Percentiles rank a stretch among this genome's conserved stretches.
Evolutionary conservation across 495 filamentous ascomycete genomes (phyloP).

Genomic region (Penicillium alfredii): DNA sequence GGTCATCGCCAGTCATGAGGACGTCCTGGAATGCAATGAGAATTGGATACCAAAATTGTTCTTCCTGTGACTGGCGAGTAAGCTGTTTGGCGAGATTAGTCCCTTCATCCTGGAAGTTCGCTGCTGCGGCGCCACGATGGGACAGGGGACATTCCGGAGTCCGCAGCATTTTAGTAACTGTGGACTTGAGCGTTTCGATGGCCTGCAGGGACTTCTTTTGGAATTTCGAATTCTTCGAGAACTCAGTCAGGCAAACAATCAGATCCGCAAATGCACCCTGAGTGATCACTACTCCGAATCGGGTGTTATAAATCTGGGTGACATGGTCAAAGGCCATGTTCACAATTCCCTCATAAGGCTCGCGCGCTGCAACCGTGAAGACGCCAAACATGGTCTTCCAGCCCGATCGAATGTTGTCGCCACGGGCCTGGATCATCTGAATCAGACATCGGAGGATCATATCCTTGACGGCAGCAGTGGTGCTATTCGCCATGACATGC

Average conservation of each 20-base stretch:
- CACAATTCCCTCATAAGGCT: slow-evolving; percentile 90
- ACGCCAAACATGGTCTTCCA: slow-evolving; percentile 99
- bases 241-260: slow-evolving; percentile 92
- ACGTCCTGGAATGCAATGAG: slow-evolving; percentile 98
- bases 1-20: slow-evolving; percentile 96
- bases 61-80: slow-evolving; percentile 67
- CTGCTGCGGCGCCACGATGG: slow-evolving; percentile 40
- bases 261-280: slow-evolving; percentile 96
- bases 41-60: slow-evolving; percentile 97
- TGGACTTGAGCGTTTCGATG: slow-evolving; percentile 88
- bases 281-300: slow-evolving; percentile 91
- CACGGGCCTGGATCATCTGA: slow-evolving; percentile 96
- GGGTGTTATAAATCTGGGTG: slow-evolving; percentile 94
- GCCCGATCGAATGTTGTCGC: slow-evolving; percentile 91
- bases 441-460: slow-evolving; percentile 96
- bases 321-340: slow-evolving; percentile 96
- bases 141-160: slow-evolving; percentile 94
- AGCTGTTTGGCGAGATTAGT: slow-evolving; percentile 46
- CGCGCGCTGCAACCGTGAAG: slow-evolving; percentile 89
- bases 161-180: slow-evolving; percentile 87
- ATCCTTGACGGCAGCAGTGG: slow-evolving; percentile 85
- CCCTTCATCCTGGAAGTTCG: slow-evolving; percentile 36
- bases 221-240: slow-evolving; percentile 95
- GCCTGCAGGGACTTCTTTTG: slow-evolving; percentile 97
- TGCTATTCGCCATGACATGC: slow-evolving; percentile 92